Conservation (phyloP, 2,329 filamentous ascomycete genomes). For the Allantophomopsis lycopodina region DNA sequence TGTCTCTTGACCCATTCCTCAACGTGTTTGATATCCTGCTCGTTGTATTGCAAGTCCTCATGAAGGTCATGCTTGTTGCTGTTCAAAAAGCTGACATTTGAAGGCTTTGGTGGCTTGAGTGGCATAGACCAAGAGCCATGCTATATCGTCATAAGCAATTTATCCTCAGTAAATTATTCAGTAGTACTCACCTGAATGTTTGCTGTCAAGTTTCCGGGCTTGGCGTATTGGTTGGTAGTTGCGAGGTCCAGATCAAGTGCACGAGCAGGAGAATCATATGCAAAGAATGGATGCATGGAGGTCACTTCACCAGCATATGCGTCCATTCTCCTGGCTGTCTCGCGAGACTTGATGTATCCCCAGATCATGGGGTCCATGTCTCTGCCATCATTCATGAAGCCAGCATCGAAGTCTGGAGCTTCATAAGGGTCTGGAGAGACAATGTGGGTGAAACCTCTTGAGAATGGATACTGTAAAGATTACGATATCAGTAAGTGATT, state of each 20-base stretch:
- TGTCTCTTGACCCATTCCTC: slow-evolving; percentile 50
- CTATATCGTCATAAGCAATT: background rate
- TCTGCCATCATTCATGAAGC: slow-evolving; percentile 76
- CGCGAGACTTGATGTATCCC: slow-evolving; percentile 68
- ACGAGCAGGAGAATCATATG: slow-evolving; percentile 54
- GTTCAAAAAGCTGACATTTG: slow-evolving; percentile 35
- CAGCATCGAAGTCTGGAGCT: slow-evolving; percentile 63
- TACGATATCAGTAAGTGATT: slow-evolving; percentile 9
- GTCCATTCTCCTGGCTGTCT: slow-evolving; percentile 66
- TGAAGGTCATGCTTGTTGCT: slow-evolving; percentile 47
- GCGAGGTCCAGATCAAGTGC: slow-evolving; percentile 61
- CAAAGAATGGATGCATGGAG: slow-evolving; percentile 57
- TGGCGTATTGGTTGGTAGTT: slow-evolving; percentile 64
- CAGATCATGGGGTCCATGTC: slow-evolving; percentile 80
- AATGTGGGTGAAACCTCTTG: slow-evolving; percentile 58
- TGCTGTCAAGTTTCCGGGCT: slow-evolving; percentile 56
- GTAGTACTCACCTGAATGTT: slow-evolving; percentile 37
- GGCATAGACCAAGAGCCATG: slow-evolving; percentile 60
- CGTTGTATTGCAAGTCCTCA: slow-evolving; percentile 52
- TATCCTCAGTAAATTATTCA: too few relatives aligned
- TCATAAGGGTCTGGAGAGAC: slow-evolving; percentile 60
- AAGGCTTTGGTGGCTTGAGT: slow-evolving; percentile 36
- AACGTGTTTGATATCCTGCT: slow-evolving; percentile 35
- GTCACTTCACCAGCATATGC: slow-evolving; percentile 64
- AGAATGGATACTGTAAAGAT: slow-evolving; percentile 54